phyloP scores from a whole-genome alignment of 2,329 filamentous ascomycete species.

The Trichoderma sp. region DNA sequence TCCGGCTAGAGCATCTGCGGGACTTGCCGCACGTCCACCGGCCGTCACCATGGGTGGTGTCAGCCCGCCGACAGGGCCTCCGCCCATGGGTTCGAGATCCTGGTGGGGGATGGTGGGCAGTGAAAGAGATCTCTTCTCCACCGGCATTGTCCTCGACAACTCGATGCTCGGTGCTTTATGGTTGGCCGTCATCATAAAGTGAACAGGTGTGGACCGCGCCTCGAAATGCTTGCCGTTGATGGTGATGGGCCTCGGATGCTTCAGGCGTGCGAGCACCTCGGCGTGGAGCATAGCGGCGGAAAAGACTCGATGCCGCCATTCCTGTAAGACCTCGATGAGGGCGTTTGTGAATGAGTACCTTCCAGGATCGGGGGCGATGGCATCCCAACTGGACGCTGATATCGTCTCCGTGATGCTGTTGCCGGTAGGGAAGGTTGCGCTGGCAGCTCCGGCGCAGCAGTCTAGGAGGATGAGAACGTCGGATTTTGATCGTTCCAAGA shows the following conservation, averaged over 20 bases:
- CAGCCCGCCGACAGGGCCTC: neutral
- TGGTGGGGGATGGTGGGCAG: constrained; percentile 25
- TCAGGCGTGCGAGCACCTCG: constrained; percentile 57
- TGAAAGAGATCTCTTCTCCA: constrained; percentile 25
- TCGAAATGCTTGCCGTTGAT: constrained; percentile 58
- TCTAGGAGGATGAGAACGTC: constrained; percentile 58
- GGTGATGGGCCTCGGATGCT: constrained; percentile 56
- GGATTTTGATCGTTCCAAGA: constrained; percentile 54
- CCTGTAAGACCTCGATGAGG: constrained; percentile 56
- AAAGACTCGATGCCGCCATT: constrained; percentile 53
- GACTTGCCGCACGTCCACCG: constrained; percentile 29
- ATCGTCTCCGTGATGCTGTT: constrained; percentile 60
- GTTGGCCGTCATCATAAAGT: constrained; percentile 62
- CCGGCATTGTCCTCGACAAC: constrained; percentile 39
- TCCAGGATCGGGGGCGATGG: constrained; percentile 57
- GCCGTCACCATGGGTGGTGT: neutral
- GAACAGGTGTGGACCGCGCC: constrained; percentile 56
- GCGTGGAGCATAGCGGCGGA: constrained; percentile 61
- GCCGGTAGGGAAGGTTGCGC: constrained; percentile 56
- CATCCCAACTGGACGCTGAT: constrained; percentile 60
- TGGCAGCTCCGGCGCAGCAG: constrained; percentile 58
- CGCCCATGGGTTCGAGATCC: constrained; percentile 15
- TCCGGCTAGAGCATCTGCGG: constrained; percentile 24
- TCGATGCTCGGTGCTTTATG: constrained; percentile 58
- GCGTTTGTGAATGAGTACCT: constrained; percentile 59